A percentile compares a stretch with the other conserved stretches of the same genome.
Conservation (phyloP, 805 yeast genomes). For the Monosporozyma yasuniensis region DNA sequence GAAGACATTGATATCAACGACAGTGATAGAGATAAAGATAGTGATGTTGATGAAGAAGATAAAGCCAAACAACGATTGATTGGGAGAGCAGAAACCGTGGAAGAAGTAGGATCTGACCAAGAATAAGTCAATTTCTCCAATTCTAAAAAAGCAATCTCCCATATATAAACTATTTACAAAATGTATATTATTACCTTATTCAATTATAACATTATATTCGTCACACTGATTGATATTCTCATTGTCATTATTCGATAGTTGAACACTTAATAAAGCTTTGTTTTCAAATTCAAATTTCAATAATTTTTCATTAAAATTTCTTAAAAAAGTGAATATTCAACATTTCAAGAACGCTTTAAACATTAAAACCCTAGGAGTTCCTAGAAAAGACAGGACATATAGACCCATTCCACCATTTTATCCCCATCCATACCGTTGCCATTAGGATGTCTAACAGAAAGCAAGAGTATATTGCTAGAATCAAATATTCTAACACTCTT, state of each 20-base stretch:
- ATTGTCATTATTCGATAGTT: not conserved
- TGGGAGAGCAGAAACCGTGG: not conserved
- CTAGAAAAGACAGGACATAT: not conserved
- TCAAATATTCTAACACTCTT: constrained; percentile 73
- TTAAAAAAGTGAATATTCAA: not conserved
- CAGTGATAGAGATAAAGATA: not conserved
- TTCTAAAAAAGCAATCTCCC: not conserved
- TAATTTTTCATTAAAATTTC: not conserved
- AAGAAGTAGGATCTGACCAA: not conserved
- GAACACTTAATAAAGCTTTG: not conserved
- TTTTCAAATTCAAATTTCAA: not conserved
- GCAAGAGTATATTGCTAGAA: constrained; percentile 73
- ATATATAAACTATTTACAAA: not conserved
- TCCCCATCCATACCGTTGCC: not conserved
- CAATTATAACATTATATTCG: not conserved
- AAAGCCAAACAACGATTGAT: not conserved
- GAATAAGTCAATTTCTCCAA: not conserved
- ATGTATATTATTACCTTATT: not conserved
- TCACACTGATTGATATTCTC: too few species aligned
- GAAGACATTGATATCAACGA: not conserved
- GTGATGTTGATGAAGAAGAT: not conserved
- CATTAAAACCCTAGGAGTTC: not conserved
- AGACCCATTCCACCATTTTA: not conserved
- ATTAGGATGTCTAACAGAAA: constrained; percentile 35
- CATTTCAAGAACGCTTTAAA: not conserved